Percentiles rank a stretch among this genome's conserved stretches.
Evolutionary conservation across 768 basidiomycete genomes (phyloP).

Genomic region (Russula compacta): DNA sequence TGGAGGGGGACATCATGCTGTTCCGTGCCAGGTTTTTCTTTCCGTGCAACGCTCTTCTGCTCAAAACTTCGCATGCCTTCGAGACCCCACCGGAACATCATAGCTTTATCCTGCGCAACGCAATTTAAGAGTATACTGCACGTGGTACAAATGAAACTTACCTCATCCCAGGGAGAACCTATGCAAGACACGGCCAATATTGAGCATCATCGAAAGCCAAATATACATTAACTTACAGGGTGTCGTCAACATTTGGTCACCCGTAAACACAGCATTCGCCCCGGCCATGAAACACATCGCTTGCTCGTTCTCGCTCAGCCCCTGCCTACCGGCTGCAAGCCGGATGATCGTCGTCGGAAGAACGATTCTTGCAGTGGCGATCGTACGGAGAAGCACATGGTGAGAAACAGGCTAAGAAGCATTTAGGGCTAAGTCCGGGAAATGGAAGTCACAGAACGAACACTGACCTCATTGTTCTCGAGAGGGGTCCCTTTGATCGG

Average conservation of each 20-base stretch:
- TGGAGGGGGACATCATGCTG: not conserved
- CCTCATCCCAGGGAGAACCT: conserved; percentile 95
- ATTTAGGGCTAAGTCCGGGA: not conserved
- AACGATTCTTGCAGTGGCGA: conserved; percentile 89
- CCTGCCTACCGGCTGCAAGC: conserved; percentile 88
- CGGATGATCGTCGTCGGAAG: conserved; percentile 91
- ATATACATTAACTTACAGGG: conserved; percentile 54
- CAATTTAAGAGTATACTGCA: not conserved
- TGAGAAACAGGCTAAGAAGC: conserved; percentile 59
- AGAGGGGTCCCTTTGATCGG: conserved; percentile 93
- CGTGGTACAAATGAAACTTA: conserved; percentile 24
- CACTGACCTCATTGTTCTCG: conserved; percentile 73
- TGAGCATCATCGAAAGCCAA: conserved; percentile 1
- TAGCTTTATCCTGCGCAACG: conserved; percentile 65
- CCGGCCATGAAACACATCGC: conserved; percentile 99
- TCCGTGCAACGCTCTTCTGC: conserved; percentile 49
- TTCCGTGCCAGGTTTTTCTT: conserved; percentile 33
- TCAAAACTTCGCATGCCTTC: conserved; percentile 89
- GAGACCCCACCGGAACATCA: conserved; percentile 91
- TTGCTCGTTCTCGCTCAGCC: conserved; percentile 82
- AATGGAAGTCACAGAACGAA: not conserved
- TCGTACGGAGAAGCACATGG: conserved; percentile 83
- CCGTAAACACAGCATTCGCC: conserved; percentile 98
- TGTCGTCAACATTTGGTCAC: conserved; percentile 94
- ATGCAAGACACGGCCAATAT: conserved; percentile 6